A percentile compares a stretch with the other conserved stretches of the same genome.
Evolutionary conservation across 2,329 filamentous ascomycete species (phyloP).

Genomic region (Claviceps sp.): DNA sequence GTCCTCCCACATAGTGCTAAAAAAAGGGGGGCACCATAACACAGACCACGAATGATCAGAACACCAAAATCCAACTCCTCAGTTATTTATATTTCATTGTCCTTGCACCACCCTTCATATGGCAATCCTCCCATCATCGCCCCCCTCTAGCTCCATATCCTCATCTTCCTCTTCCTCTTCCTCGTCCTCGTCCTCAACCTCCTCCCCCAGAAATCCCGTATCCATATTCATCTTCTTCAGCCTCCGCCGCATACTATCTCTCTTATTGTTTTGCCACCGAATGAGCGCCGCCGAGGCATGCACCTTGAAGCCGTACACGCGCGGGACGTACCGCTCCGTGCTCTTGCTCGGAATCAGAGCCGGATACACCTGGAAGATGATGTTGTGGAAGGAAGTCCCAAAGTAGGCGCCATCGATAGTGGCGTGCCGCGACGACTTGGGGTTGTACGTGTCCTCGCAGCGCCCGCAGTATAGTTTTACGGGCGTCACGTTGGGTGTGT

Average conservation of each 20-base stretch:
- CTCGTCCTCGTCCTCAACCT: constrained; percentile 51
- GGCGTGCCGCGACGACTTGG: constrained; percentile 90
- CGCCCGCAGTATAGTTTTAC: constrained; percentile 96
- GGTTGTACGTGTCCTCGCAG: constrained; percentile 98
- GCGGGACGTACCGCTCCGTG: constrained; percentile 72
- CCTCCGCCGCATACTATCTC: constrained; percentile 70
- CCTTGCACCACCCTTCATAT: neutral
- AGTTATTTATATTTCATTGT: too few relatives aligned
- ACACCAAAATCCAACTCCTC: too few relatives aligned
- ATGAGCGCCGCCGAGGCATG: constrained; percentile 79
- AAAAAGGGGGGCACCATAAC: neutral
- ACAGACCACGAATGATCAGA: neutral
- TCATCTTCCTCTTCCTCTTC: constrained; percentile 38
- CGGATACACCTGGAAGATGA: constrained; percentile 96
- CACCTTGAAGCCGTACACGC: constrained; percentile 90
- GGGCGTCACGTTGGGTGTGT: constrained; percentile 73
- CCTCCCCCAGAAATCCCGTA: constrained; percentile 63
- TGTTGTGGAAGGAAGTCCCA: constrained; percentile 95
- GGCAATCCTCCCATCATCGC: constrained; percentile 17
- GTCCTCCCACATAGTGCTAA: neutral
- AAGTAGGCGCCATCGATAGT: constrained; percentile 97
- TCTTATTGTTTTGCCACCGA: constrained; percentile 75
- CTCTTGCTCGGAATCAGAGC: constrained; percentile 78
- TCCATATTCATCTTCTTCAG: constrained; percentile 61
- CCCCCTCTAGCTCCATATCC: constrained; percentile 27